A percentile compares a stretch with the other conserved stretches of the same genome.
Evolutionary conservation across 805 yeast species (phyloP).

Genomic region (Yarrowia phangngaensis): DNA sequence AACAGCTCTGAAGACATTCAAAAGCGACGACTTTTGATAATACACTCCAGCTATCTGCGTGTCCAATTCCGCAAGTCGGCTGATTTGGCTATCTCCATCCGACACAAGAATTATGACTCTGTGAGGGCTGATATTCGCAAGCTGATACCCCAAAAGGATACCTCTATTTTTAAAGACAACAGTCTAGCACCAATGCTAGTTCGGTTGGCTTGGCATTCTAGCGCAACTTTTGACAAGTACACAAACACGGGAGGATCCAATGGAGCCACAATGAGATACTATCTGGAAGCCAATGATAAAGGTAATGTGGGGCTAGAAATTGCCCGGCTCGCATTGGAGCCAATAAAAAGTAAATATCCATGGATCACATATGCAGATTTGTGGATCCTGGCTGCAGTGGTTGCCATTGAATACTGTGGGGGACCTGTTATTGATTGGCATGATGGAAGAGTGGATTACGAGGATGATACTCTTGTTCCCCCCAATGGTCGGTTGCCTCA

Average conservation of each 20-base stretch:
- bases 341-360: slow-evolving; percentile 54
- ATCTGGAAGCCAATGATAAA: slow-evolving; percentile 44
- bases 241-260: slow-evolving; percentile 51
- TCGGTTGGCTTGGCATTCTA: slow-evolving; percentile 80
- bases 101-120: slow-evolving; percentile 8
- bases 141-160: slow-evolving; percentile 38
- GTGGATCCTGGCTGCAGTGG: slow-evolving; percentile 67
- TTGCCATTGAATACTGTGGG: slow-evolving; percentile 57
- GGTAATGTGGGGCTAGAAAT: slow-evolving; percentile 49
- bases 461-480: slow-evolving; percentile 52
- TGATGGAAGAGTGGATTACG: slow-evolving; percentile 61
- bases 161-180: slow-evolving; percentile 49
- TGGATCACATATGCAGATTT: slow-evolving; percentile 63
- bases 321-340: slow-evolving; percentile 55
- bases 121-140: slow-evolving; percentile 7
- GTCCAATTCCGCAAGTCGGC: slow-evolving; percentile 22
- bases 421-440: slow-evolving; percentile 75
- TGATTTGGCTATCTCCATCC: slow-evolving; percentile 1
- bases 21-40: slow-evolving; percentile 8
- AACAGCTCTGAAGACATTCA: slow-evolving; percentile 6
- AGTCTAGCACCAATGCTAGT: slow-evolving; percentile 71
- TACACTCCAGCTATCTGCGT: slow-evolving; percentile 18
- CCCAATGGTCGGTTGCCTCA: slow-evolving; percentile 61
- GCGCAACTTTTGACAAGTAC: slow-evolving; percentile 69
- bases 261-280: slow-evolving; percentile 53